A percentile compares a stretch with the other conserved stretches of the same genome.
These are phyloP conservation scores for Eimeria necatrix DNA, from an alignment of 169 alveolate genomes.

Conservation along the genomic window DNA sequence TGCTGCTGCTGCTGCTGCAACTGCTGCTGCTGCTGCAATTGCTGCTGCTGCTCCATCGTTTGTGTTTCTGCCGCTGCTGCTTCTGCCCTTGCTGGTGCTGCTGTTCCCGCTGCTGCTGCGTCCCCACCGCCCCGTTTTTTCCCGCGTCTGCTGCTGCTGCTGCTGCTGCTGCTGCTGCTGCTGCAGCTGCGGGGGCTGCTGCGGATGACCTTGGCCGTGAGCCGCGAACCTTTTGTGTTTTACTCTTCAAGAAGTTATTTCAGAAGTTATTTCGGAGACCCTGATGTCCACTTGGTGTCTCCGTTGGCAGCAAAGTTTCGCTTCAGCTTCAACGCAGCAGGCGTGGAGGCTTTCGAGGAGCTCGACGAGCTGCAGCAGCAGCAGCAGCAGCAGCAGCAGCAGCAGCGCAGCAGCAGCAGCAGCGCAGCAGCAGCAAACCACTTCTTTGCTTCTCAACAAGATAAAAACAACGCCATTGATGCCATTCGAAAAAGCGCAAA, in stretches of 20 bases:
- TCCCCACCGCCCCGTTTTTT: too few species aligned
- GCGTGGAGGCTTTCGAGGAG: slow-evolving; percentile 74
- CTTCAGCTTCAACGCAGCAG: slow-evolving; percentile 90
- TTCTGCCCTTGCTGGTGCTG: too few species aligned
- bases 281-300: slow-evolving; percentile 87
- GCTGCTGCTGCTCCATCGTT: too few species aligned
- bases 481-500: neutral
- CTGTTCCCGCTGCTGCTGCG: too few species aligned
- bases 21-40: too few species aligned
- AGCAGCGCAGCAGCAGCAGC: neutral
- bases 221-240: slow-evolving; percentile 91
- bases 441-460: neutral
- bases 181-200: slow-evolving; percentile 86
- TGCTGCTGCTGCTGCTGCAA: too few species aligned
- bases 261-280: slow-evolving; percentile 90
- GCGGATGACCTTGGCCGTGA: slow-evolving; percentile 87
- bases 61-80: too few species aligned
- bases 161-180: neutral
- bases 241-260: slow-evolving; percentile 86
- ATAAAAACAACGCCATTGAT: neutral
- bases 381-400: neutral
- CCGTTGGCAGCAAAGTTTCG: slow-evolving; percentile 87
- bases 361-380: neutral
- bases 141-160: neutral
- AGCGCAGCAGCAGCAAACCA: neutral